These are phyloP conservation scores for Plantago rigida DNA, from an alignment of 305 asterid genomes.

Conservation along the genomic window DNA sequence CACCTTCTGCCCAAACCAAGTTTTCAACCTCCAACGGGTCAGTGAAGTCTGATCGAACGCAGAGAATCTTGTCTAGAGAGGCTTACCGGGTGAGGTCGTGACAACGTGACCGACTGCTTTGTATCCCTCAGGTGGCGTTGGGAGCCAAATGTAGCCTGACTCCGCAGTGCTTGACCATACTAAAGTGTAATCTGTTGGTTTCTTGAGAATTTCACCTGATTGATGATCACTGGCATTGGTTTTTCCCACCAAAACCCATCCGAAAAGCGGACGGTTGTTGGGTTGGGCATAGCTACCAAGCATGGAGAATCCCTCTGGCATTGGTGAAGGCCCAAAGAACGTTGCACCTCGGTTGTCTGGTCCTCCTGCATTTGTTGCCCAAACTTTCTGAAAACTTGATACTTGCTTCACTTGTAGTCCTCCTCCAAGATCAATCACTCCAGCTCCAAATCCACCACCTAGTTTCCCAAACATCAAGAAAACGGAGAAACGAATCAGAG, in stretches of 20 bases:
- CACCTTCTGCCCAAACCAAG: conserved; percentile 54
- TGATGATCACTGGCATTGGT: conserved; percentile 28
- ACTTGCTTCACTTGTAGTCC: conserved; percentile 53
- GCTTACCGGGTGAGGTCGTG: conserved; percentile 56
- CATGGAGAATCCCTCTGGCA: conserved; percentile 77
- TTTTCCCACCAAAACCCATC: conserved; percentile 58
- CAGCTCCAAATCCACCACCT: conserved; percentile 57
- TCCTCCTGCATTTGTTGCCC: conserved; percentile 48
- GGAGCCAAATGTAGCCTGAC: conserved; percentile 61
- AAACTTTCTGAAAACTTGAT: conserved; percentile 40
- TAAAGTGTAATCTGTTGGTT: conserved; percentile 60
- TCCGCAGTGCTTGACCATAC: conserved; percentile 29
- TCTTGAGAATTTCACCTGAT: conserved; percentile 37
- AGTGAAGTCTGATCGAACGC: conserved; percentile 56
- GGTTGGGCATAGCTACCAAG: conserved; percentile 70
- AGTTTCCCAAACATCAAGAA: neutral
- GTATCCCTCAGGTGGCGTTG: conserved; percentile 64
- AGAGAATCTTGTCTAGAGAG: conserved; percentile 48
- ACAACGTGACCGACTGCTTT: conserved; percentile 51
- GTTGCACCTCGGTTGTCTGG: conserved; percentile 51
- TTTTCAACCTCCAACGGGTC: conserved; percentile 45
- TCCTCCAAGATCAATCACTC: conserved; percentile 71
- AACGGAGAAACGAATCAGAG: neutral
- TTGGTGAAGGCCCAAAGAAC: conserved; percentile 56
- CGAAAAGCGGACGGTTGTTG: conserved; percentile 58